These are phyloP conservation scores for Biscogniauxia marginata DNA, from an alignment of 2,329 filamentous ascomycete species.

Conservation along the genomic window DNA sequence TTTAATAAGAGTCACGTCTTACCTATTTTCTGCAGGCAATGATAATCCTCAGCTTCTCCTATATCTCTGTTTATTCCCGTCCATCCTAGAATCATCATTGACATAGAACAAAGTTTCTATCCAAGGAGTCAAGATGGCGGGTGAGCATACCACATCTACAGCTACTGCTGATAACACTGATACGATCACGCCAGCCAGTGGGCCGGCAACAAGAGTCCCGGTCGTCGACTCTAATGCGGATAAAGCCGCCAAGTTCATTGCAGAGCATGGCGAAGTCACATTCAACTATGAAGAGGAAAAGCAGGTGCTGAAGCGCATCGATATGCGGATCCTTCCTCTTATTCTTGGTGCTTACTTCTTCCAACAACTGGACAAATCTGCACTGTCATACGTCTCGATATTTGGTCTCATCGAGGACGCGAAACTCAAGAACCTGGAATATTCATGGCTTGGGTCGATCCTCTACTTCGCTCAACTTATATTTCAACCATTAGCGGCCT, in stretches of 20 bases:
- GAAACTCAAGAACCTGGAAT: constrained; percentile 44
- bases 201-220: constrained; percentile 2
- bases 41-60: constrained; percentile 3
- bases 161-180: constrained; percentile 14
- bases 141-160: constrained; percentile 8
- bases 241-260: constrained; percentile 46
- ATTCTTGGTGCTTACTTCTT: constrained; percentile 57
- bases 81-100: background rate
- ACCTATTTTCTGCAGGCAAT: background rate
- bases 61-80: background rate
- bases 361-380: constrained; percentile 54
- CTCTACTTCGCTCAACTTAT: constrained; percentile 60
- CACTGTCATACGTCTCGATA: constrained; percentile 46
- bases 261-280: constrained; percentile 36
- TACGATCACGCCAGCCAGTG: constrained; percentile 16
- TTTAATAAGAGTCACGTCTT: background rate
- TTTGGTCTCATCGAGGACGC: constrained; percentile 49
- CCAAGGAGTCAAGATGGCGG: constrained; percentile 24
- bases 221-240: constrained; percentile 29
- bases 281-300: constrained; percentile 52
- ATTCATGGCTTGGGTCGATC: constrained; percentile 61
- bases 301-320: constrained; percentile 45
- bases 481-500: constrained; percentile 55
- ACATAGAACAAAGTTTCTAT: background rate
- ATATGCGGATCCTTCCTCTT: constrained; percentile 48